Conservation (phyloP, 805 yeast species). For the Sungouiella thailandica region DNA sequence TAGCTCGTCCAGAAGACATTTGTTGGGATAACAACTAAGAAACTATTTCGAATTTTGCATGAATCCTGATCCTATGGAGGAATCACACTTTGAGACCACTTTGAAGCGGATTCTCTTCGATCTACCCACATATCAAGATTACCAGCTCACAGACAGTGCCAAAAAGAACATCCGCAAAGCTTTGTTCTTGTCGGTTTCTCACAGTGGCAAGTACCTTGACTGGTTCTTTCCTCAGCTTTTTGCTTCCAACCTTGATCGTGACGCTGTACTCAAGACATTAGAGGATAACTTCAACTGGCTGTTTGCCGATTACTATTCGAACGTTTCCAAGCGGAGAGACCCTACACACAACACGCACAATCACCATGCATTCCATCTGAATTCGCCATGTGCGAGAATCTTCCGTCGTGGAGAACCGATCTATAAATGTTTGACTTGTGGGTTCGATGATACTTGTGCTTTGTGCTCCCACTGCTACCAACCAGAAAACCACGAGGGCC, state of each 20-base stretch:
- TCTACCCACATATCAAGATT: slow-evolving; percentile 32
- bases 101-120: slow-evolving; percentile 30
- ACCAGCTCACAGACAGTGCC: slow-evolving; percentile 23
- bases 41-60: too few species aligned
- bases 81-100: too few species aligned
- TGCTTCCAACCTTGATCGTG: slow-evolving; percentile 2
- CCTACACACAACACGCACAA: slow-evolving; percentile 18
- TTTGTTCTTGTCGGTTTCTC: slow-evolving; percentile 40
- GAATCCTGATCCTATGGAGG: too few species aligned
- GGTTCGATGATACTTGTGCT: slow-evolving; percentile 79
- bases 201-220: slow-evolving; percentile 34
- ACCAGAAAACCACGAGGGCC: slow-evolving; percentile 65
- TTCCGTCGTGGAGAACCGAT: slow-evolving; percentile 79
- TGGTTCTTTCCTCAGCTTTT: slow-evolving; percentile 34
- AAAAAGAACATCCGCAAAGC: slow-evolving; percentile 35
- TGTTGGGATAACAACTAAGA: too few species aligned
- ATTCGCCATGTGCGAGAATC: slow-evolving; percentile 69
- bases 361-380: slow-evolving; percentile 45
- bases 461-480: slow-evolving; percentile 74
- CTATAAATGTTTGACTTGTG: slow-evolving; percentile 71
- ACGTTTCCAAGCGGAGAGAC: slow-evolving; percentile 12
- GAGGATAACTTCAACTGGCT: slow-evolving; percentile 30
- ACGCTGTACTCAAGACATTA: slow-evolving; percentile 5
- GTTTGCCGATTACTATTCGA: slow-evolving; percentile 24
- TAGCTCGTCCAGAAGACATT: too few species aligned